Evolutionary conservation across 2,329 filamentous ascomycete genomes (phyloP).

Genomic region (Metarhizium guizhouense): DNA sequence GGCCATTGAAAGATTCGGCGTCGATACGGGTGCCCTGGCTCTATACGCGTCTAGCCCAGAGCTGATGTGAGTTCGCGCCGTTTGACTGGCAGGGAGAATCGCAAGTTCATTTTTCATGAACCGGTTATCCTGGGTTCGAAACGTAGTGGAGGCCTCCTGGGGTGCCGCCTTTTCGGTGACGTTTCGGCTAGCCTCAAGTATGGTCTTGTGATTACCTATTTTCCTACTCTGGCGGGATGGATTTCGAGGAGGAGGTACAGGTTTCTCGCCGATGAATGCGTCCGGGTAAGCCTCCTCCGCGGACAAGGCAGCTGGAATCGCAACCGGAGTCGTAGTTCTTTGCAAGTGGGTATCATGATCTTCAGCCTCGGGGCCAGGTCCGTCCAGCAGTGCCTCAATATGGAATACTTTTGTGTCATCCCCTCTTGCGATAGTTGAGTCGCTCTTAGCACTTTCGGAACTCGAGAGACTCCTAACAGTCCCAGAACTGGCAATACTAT

Average conservation of each 20-base stretch:
- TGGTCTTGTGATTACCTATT: conserved; percentile 3
- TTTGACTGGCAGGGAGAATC: too few relatives aligned
- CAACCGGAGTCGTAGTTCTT: not conserved
- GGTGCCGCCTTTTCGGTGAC: not conserved
- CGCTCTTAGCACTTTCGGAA: not conserved
- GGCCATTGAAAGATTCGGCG: conserved; percentile 16
- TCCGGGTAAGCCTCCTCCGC: not conserved
- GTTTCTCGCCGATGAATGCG: conserved; percentile 1
- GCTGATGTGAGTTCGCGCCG: not conserved
- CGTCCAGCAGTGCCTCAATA: not conserved
- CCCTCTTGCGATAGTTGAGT: not conserved
- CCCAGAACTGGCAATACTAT: not conserved
- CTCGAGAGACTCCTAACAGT: not conserved
- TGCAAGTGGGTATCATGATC: not conserved
- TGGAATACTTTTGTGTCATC: not conserved
- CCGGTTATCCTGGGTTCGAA: not conserved
- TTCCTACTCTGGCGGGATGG: not conserved
- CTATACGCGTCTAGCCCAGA: not conserved
- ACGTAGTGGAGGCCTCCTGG: not conserved
- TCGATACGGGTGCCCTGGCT: conserved; percentile 7
- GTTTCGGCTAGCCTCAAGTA: not conserved
- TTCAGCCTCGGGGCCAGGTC: not conserved
- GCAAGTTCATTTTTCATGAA: not conserved
- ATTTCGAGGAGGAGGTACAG: not conserved
- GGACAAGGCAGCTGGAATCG: not conserved